Base-by-base conservation (phyloP, 306 rosid genomes). In the Rosa lucieae region DNA sequence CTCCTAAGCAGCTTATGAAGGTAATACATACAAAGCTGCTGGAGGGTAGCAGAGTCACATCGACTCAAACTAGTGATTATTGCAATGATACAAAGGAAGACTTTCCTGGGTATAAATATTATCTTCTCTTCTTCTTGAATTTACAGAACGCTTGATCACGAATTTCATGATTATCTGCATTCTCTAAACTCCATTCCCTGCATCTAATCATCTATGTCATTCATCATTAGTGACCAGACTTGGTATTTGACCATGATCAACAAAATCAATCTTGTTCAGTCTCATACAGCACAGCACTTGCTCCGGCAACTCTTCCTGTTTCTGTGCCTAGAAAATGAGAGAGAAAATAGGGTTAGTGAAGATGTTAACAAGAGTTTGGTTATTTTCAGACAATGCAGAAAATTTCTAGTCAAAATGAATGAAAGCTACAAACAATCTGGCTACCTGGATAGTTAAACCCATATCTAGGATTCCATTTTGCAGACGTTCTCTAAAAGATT, bases 271-370 rank as follows among this genome's bases (percentile, higher is more conserved):
- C 86, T 92, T 92, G 92, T 91, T 88, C 87, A 94, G 84, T 87
- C 98, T 94, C 79, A 92, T 82, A 87, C 97, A 90, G 74, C 97
- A 94, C 71, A 94, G 67, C 85, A 94, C 89, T 85, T 92, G 85
- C 84, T 94, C 99, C 0, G 97, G 99, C 82, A 94, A 86, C 78
- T 94, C 98, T 82, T 92, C 97, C 40, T 81, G 99, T 75, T 91
- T 94, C 8, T 94, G 97, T 83, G 99, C 99, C 99, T 92, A 78
- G 35, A 63, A 37, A 48, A 55, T 47, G 18, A 23, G 39, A 59
- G 14, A 51, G 9, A 9, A 32, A 8, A 72, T 14, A 51, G 46
- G 9, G 9, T 69, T n/a, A 5, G 20, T 43, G 37, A 43, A 2
- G 10, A 43, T 20, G 53, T 20, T 42, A 17, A 5, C 51, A n/a